Evolutionary conservation across 352 stramenopile species (phyloP), one percentile per base, ranked within the genome.

Genomic region (Phytophthora sp.): DNA sequence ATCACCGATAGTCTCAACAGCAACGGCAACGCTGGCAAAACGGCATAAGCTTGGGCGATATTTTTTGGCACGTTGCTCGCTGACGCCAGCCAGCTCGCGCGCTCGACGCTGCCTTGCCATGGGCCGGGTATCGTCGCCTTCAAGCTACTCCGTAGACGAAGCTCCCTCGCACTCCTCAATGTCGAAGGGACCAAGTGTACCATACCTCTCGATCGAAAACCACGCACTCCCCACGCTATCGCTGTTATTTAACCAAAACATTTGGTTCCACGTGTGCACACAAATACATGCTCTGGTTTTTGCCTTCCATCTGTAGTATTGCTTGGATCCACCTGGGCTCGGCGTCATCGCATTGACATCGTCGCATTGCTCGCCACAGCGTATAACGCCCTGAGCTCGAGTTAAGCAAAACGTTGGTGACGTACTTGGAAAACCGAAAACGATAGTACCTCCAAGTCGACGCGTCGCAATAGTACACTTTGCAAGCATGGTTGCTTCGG

Each of bases 11-110:
- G 41, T 44, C 24, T 79, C 24, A 72, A 62, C 26, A 57, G 64
- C 11, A 75, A 62, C 26, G 60, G 64, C 11, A 75, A 87, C 39
- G 76, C 77, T 12, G 71, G 77, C 62, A 85, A 89, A 50, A 83
- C 66, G 49, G 82, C 82, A 56, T 91, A 67, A 84, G 31, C 10
- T 37, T 17, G 18, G 45, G 38, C 34, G 49, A 71, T 52, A 56
- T 53, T 56, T 62, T 69, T 49, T 56, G 55, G 20, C 31, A 48
- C 41, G 45, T 41, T 59, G 52, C 35, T 62, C 32, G 23, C 53
- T 44, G 35, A 21, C 46, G 45, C 38, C 54, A 57, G 45, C 35
- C 46, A 50, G 32, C 54, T 52, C 42, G 24, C 42, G 30, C 42
- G 34, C 32, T 66, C 34, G 49, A 64, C 24, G 34, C 31, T 57